Conservation (phyloP, 176 grass and related monocot species). For the Avena eriantha region DNA sequence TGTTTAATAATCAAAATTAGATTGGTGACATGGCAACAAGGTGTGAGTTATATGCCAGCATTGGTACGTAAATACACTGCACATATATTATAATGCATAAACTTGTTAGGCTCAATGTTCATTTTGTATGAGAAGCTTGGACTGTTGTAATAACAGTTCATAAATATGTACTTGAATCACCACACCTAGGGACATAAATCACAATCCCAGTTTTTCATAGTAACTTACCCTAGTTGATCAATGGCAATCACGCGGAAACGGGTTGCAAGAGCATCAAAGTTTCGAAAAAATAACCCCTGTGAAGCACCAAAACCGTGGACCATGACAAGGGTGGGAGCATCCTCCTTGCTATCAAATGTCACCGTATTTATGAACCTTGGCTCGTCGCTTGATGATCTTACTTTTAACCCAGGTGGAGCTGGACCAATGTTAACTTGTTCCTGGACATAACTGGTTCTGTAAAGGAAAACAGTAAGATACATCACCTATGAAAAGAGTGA, state of each 20-base stretch:
- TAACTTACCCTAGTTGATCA: conserved; percentile 90
- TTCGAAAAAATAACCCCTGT: conserved; percentile 88
- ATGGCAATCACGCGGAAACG: conserved; percentile 91
- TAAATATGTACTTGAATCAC: neutral
- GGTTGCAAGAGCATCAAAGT: conserved; percentile 85
- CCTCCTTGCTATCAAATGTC: conserved; percentile 85
- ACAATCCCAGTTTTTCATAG: neutral
- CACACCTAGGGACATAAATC: neutral
- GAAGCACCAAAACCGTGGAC: conserved; percentile 96
- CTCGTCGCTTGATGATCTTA: conserved; percentile 72
- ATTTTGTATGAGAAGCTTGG: neutral
- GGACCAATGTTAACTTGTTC: conserved; percentile 89
- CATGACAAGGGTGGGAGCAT: conserved; percentile 86
- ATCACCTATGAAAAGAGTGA: neutral
- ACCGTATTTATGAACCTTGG: conserved; percentile 98
- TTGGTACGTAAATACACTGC: neutral
- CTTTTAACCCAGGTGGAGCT: conserved; percentile 75
- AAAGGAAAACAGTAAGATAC: conserved; percentile 18
- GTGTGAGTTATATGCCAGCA: neutral
- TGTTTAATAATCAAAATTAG: neutral
- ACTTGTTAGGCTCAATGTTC: neutral
- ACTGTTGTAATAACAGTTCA: neutral
- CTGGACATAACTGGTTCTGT: conserved; percentile 78
- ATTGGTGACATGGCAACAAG: neutral
- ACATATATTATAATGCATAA: neutral